Percentiles rank a stretch among this genome's conserved stretches.
These are phyloP conservation scores for Mycena citricolor DNA, from an alignment of 1,284 basidiomycete species.

Conservation along the genomic window DNA sequence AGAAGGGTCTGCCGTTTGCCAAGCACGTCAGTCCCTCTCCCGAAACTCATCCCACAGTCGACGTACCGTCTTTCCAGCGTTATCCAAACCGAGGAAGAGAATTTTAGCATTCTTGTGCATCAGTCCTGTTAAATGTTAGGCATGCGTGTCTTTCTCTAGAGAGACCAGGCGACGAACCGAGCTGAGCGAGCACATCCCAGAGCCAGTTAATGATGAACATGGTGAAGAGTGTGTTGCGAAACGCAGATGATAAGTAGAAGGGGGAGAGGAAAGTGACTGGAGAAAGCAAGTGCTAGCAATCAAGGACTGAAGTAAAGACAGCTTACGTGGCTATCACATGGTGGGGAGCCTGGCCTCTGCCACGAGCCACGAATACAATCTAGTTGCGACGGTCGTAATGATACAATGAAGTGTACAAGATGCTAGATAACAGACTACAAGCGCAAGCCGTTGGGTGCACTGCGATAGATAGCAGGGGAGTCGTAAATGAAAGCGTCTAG, in stretches of 20 bases:
- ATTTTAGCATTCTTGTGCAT: conserved; percentile 99
- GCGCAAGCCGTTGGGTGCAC: conserved; percentile 23
- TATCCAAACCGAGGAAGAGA: conserved; percentile 97
- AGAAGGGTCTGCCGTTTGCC: conserved; percentile 77
- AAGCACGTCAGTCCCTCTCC: not conserved
- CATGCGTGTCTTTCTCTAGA: not conserved
- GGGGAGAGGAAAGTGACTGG: conserved; percentile 10
- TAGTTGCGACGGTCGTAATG: conserved; percentile 3
- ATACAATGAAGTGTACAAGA: not conserved
- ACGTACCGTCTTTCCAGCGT: conserved; percentile 97
- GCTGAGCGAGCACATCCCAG: conserved; percentile 89
- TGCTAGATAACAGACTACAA: conserved; percentile 4
- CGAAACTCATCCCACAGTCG: not conserved
- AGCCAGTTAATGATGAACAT: conserved; percentile 95
- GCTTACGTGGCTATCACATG: conserved; percentile 13
- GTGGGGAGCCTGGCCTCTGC: too few species aligned
- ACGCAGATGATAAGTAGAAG: conserved; percentile 20
- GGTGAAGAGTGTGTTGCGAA: conserved; percentile 28
- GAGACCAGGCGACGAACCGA: conserved; percentile 62
- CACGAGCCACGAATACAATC: too few species aligned
- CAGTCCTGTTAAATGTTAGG: conserved; percentile 59
- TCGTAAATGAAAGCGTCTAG: conserved; percentile 72
- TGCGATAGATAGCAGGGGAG: conserved; percentile 44
- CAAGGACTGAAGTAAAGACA: not conserved
- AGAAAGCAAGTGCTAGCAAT: conserved; percentile 25